phyloP scores from a whole-genome alignment of 2,329 filamentous ascomycete species.

The Calonectria leucothoes region DNA sequence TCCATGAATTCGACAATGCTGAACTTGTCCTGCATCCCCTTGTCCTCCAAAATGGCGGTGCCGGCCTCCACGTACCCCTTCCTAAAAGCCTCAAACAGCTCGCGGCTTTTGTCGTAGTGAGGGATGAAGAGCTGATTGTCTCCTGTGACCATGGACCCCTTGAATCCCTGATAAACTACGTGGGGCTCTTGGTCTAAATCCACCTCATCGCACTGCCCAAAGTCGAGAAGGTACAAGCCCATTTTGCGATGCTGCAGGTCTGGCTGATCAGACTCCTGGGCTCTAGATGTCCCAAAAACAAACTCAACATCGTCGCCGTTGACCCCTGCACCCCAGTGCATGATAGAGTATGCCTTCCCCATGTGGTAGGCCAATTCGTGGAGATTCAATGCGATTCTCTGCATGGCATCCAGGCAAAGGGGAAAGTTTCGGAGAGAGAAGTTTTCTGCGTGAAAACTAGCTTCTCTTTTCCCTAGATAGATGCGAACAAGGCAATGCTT shows the following conservation, averaged over 20 bases:
- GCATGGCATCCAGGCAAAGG: conserved; percentile 19
- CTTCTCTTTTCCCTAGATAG: conserved; percentile 26
- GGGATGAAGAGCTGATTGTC: conserved; percentile 40
- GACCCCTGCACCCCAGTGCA: conserved; percentile 38
- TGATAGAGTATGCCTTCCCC: conserved; percentile 33
- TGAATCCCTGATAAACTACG: conserved; percentile 36
- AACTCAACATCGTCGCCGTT: conserved; percentile 38
- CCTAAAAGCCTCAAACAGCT: conserved; percentile 30
- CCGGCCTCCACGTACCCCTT: conserved; percentile 30
- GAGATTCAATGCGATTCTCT: conserved; percentile 20
- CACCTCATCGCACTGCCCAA: conserved; percentile 36
- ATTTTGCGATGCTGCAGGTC: conserved; percentile 23
- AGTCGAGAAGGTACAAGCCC: conserved; percentile 35
- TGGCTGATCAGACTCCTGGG: background rate
- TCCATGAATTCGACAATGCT: conserved; percentile 31
- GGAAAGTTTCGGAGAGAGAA: conserved; percentile 25
- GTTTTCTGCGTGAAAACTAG: background rate
- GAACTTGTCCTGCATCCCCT: conserved; percentile 23
- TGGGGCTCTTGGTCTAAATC: conserved; percentile 21
- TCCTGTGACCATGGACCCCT: conserved; percentile 36
- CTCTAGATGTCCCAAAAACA: conserved; percentile 25
- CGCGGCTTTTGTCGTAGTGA: conserved; percentile 25
- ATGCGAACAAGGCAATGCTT: conserved; percentile 36
- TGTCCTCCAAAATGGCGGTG: conserved; percentile 21
- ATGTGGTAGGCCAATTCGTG: conserved; percentile 23